Conservation (phyloP, 2,329 filamentous ascomycete genomes). For the Penicillium psychrosexuale region DNA sequence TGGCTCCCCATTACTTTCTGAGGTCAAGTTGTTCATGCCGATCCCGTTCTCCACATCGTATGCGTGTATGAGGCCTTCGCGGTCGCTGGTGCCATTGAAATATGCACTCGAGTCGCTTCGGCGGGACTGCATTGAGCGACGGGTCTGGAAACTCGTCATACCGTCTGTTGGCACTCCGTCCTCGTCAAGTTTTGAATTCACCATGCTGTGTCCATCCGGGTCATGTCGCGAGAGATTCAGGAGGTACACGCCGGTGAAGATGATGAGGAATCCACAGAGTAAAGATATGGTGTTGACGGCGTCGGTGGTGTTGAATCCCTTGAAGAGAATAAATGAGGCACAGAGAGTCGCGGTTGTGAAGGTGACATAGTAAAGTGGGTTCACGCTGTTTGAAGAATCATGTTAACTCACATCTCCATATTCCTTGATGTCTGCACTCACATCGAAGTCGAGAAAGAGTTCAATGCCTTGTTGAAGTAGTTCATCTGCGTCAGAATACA, state of each 20-base stretch:
- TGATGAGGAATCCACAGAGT: slow-evolving; percentile 87
- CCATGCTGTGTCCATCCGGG: slow-evolving; percentile 69
- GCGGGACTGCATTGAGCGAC: slow-evolving; percentile 87
- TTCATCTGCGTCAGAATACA: slow-evolving; percentile 99
- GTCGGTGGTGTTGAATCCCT: slow-evolving; percentile 92
- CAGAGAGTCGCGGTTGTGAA: slow-evolving; percentile 93
- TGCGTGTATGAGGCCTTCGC: slow-evolving; percentile 78
- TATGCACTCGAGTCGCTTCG: slow-evolving; percentile 64
- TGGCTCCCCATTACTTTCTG: slow-evolving; percentile 63
- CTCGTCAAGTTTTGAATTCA: slow-evolving; percentile 57
- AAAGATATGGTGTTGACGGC: slow-evolving; percentile 88
- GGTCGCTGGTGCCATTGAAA: slow-evolving; percentile 59
- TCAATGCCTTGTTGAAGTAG: slow-evolving; percentile 98
- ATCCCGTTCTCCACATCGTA: slow-evolving; percentile 84
- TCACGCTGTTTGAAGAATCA: slow-evolving; percentile 60
- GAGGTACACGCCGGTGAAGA: slow-evolving; percentile 92
- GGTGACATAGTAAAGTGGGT: slow-evolving; percentile 94
- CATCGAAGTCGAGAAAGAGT: slow-evolving; percentile 97
- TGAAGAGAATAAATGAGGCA: slow-evolving; percentile 93
- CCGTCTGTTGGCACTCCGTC: slow-evolving; percentile 84
- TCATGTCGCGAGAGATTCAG: slow-evolving; percentile 93
- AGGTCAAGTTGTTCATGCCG: slow-evolving; percentile 73
- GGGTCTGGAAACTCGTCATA: slow-evolving; percentile 82
- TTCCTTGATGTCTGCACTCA: slow-evolving; percentile 50
- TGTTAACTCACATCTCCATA: slow-evolving; percentile 1